Base-by-base conservation (phyloP, 2,329 filamentous ascomycete genomes). In the Mycosphaerella sp. region DNA sequence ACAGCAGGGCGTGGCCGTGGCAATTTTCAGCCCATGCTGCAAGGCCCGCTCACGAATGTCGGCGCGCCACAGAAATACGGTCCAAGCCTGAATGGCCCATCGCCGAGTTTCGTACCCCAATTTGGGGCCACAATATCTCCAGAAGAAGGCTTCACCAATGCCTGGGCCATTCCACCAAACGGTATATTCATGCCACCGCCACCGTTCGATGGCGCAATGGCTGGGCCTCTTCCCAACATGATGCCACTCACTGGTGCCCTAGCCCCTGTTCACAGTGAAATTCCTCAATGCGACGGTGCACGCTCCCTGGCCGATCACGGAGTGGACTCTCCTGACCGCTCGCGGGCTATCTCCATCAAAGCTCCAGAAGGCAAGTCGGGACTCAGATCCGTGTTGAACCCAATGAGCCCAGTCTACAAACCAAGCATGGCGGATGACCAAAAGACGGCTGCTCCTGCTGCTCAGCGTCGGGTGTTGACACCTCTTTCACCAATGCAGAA, bases 401-500 rank as follows among this genome's bases (percentile, higher is more conserved):
- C 69, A 6, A 71, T 68, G 66, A 72, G 69, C 47, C 69, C 69
- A 29, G 66, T 62, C 26, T 72, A 72, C 63, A 68, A 67, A 56
- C 69, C 69, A 17, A 60, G 59, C 34, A 21, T 40, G 31, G 21
- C 53, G 6, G 38, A 21, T 10, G 31, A 41, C 11, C 40, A 43
- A 12, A 36, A 32, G 17, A 36, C 34, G 14, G 41, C 21, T 8
- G 26, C n/a, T 38, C 49, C 56, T 26, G 17, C 45, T 14, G 40
- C 49, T 38, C 53, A 48, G 11, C 52, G 55, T 32, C 44, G 57
- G 26, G 48, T 50, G 12, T 56, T 55, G 23, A 56, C 57, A 10
- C 51, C 59, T 7, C 32, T 59, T 14, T 58, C 61, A 6, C 59
- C 59, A 21, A 40, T 59, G 17, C 64, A 56, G 6, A 51, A 64